phyloP scores from a whole-genome alignment of 2,329 filamentous ascomycete species.

The Aspergillus latus region DNA sequence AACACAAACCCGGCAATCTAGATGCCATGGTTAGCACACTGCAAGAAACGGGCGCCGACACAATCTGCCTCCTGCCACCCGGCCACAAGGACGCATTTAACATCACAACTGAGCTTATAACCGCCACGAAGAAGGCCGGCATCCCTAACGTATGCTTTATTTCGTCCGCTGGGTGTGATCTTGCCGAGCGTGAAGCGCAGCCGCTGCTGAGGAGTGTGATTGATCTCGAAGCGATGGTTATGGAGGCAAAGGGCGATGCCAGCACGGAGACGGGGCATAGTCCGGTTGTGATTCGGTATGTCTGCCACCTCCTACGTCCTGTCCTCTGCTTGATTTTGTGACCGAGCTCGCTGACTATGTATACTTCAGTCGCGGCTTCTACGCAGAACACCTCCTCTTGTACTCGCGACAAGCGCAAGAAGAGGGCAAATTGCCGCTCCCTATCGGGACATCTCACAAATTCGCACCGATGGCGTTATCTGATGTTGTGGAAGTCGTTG shows the following conservation, averaged over 20 bases:
- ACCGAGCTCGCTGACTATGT: no score
- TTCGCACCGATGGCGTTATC: slow-evolving; percentile 51
- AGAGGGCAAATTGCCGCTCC: slow-evolving; percentile 48
- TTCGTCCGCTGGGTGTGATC: slow-evolving; percentile 52
- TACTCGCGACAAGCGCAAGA: slow-evolving; percentile 49
- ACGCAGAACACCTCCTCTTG: slow-evolving; percentile 53
- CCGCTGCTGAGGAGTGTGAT: slow-evolving; percentile 54
- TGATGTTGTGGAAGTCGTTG: slow-evolving; percentile 52
- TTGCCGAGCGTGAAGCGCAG: slow-evolving; percentile 51
- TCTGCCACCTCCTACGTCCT: background rate
- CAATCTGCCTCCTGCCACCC: slow-evolving; percentile 53
- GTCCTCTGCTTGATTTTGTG: no score
- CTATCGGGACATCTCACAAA: slow-evolving; percentile 50
- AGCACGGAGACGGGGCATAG: slow-evolving; percentile 42
- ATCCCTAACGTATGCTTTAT: slow-evolving; percentile 51
- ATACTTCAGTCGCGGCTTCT: slow-evolving; percentile 20
- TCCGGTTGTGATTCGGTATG: slow-evolving; percentile 47
- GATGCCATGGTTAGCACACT: slow-evolving; percentile 42
- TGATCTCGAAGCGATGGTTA: slow-evolving; percentile 48
- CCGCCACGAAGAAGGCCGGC: slow-evolving; percentile 47
- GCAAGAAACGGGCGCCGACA: slow-evolving; percentile 49
- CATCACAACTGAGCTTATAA: slow-evolving; percentile 47
- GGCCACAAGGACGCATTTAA: slow-evolving; percentile 49
- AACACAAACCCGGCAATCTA: slow-evolving; percentile 45
- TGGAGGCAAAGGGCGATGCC: slow-evolving; percentile 48